Evolutionary conservation across 768 basidiomycete species (phyloP), one percentile per base, ranked within the genome.

Genomic region (Astraeus odoratus): DNA sequence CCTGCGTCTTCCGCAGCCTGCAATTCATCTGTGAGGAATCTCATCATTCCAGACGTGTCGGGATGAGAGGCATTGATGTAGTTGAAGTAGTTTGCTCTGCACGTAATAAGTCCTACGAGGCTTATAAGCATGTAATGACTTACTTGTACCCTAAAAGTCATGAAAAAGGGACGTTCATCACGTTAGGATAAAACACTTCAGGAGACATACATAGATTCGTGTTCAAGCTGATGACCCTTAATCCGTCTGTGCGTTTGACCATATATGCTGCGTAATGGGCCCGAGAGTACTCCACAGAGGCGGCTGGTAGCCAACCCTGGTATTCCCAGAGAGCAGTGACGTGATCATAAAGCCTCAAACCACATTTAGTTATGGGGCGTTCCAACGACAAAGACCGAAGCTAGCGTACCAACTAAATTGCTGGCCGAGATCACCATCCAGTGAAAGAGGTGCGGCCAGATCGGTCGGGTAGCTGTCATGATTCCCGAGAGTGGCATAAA

Each of bases 1-100:
- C 84, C 80, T 18, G 72, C 71, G 56, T 89, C 86, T 61, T 89
- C 86, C 7, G 86, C 85, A 42, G 71, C 80, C 59, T 89, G 86
- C 12, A 88, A 65, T 58, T 88, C 83, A 48, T 86, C 80, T 5
- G 86, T 87, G 51, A 89, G 55, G 64, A 86, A 87, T 29, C 82
- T 72, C 53, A 88, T 67, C 78, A 87, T 83, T 18, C 86, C 85
- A 35, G 82, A 86, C 31, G 69, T 68, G 60, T 89, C 86, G 9
- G 80, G 75, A 20, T 75, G 59, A 19, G 78, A 79, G 56, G 84
- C 71, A 53, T 88, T 85, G 64, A 88, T 80, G 55, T 82, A 89
- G 59, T 82, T 83, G 66, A 86, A 84, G 51, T 75, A 78, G 57
- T 89, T 89, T 10, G 78, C 69, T 39, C 79, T 80, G 50, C 51